Base-by-base conservation (phyloP, 805 yeast genomes). In the Nakazawaea ishiwadae region DNA sequence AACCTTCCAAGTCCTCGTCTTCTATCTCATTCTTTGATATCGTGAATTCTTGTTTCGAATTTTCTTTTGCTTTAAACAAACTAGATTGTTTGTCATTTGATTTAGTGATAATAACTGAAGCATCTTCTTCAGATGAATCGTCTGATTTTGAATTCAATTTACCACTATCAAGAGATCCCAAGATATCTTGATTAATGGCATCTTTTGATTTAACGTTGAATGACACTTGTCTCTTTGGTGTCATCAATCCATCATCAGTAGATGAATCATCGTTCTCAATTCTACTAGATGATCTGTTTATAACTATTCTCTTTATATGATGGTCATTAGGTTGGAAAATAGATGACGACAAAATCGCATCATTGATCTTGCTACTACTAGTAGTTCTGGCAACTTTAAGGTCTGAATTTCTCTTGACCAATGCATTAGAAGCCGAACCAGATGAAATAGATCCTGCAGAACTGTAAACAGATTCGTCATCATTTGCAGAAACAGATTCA, bases 261-360 rank as follows among this genome's bases (percentile, higher is more conserved):
- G 32, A 20, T 6, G 44, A 35, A 11, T 48, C 48, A 12, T 28
- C 40, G 11, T 39, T 36, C 24, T 31, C 44, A 12, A 31, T 33
- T 16, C 33, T 59, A 44, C 40, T 53, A 47, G 50, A 42, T 9
- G 45, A 41, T 23, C 71, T 71, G 33, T 77, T 79, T 45, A 81
- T 71, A 4, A 78, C 68, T 42, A 83, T 62, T 46, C 72, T 69
- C 37, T 75, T 75, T 47, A 75, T 68, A 44, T 23, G 26, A 23
- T 71, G 73, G 31, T 67, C 63, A 39, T 77, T 71, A 26, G 87
- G 87, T 3, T 81, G 75, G 56, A 85, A 84, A 4, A 84, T 77
- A 31, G 77, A 83, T n/a, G 87, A 77, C 2, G 82, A 67, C 45
- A 84, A 59, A 46, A 86, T 82, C 4, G 86, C 83, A 40, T 73